These are phyloP conservation scores for Marasmius tenuissimus DNA, from an alignment of 1,284 basidiomycete genomes.

Conservation along the genomic window DNA sequence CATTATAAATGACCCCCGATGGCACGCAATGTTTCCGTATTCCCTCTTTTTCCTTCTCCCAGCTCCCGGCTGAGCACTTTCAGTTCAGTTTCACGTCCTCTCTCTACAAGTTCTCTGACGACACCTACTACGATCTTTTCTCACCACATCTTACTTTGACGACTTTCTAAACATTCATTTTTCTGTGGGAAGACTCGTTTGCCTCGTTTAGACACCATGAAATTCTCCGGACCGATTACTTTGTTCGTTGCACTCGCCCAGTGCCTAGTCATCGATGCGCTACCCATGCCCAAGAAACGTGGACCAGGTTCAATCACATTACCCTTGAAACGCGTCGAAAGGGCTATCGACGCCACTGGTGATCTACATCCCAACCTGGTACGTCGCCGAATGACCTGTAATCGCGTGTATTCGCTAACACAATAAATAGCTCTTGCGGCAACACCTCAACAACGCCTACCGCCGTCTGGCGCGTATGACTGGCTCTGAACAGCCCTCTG, in stretches of 20 bases:
- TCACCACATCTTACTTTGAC: background rate
- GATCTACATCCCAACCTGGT: background rate
- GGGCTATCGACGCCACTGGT: background rate
- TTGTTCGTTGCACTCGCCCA: background rate
- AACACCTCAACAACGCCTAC: constrained; percentile 65
- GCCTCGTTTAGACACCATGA: background rate
- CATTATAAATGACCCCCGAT: background rate
- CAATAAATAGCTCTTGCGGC: constrained; percentile 57
- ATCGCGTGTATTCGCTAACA: background rate
- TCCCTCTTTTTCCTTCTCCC: background rate
- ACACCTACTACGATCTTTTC: background rate
- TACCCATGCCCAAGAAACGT: background rate
- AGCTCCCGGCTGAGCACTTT: background rate
- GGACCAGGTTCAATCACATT: background rate
- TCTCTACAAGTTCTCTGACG: background rate
- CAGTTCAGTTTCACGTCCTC: background rate
- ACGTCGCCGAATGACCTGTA: background rate
- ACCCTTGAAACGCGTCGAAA: background rate
- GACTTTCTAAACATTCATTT: background rate
- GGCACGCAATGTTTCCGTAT: background rate
- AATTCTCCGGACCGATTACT: background rate
- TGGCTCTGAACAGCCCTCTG: constrained; percentile 50
- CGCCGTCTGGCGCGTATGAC: constrained; percentile 70
- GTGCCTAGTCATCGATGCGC: background rate
- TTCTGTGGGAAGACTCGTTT: background rate